Evolutionary conservation across 805 yeast species (phyloP).

Genomic region (Zygosaccharomyces pseudorouxii): DNA sequence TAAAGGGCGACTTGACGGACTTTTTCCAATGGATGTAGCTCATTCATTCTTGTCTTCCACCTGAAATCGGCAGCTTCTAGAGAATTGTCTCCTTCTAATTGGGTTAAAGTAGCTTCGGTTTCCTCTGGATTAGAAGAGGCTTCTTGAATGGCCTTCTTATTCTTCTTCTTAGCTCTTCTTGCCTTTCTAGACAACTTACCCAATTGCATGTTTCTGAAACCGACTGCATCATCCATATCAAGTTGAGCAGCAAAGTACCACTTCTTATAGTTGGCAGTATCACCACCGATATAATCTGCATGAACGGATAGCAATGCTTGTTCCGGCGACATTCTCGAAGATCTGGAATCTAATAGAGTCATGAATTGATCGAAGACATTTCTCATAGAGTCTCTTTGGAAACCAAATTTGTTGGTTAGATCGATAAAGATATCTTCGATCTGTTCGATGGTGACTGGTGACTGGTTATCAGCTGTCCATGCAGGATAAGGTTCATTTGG

Average conservation of each 20-base stretch:
- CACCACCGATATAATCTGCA: slow-evolving; percentile 88
- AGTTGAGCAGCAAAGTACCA: slow-evolving; percentile 89
- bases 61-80: slow-evolving; percentile 75
- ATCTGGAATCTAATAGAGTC: slow-evolving; percentile 76
- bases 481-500: slow-evolving; percentile 97
- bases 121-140: slow-evolving; percentile 53
- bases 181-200: slow-evolving; percentile 76
- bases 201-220: slow-evolving; percentile 74
- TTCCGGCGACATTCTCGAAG: slow-evolving; percentile 86
- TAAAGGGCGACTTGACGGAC: slow-evolving; percentile 75
- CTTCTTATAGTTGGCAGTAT: slow-evolving; percentile 75
- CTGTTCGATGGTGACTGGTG: slow-evolving; percentile 78
- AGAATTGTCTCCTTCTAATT: slow-evolving; percentile 79
- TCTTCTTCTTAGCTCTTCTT: slow-evolving; percentile 73
- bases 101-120: slow-evolving; percentile 53
- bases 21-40: slow-evolving; percentile 67
- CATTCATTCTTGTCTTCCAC: slow-evolving; percentile 80
- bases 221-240: slow-evolving; percentile 79
- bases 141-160: slow-evolving; percentile 70
- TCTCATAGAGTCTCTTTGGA: slow-evolving; percentile 91
- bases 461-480: slow-evolving; percentile 95
- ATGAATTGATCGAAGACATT: slow-evolving; percentile 84
- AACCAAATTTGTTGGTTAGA: slow-evolving; percentile 77
- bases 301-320: slow-evolving; percentile 79
- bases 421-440: slow-evolving; percentile 84